Base-by-base conservation (phyloP, 768 basidiomycete genomes). In the Imleria badia region DNA sequence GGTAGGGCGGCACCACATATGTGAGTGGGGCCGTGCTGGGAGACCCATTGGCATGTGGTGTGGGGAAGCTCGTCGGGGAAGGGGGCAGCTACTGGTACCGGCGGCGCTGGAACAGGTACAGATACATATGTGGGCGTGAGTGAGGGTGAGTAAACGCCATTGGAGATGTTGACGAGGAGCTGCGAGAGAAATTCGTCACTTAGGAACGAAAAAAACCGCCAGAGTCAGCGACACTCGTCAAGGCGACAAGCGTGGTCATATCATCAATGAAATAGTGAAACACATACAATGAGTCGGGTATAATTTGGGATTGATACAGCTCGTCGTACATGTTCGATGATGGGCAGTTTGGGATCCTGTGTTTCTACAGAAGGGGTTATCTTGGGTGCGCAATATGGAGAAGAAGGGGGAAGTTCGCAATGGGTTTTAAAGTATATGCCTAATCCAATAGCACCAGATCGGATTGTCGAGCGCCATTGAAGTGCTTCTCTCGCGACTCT, bases 181-280 rank as follows among this genome's bases (percentile, higher is more conserved):
- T 45, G 60, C 5, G 53, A 45, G 19, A 64, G 45, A n/a, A 65
- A 48, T 43, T 59, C 63, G 12, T 64, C 63, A 0, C 63, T 64
- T 54, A 12, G 15, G 7, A 19, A 20, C 8, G 13, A 20, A 42
- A 42, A n/a, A 17, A 19, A 5, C 20, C 8, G 12, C 4, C 20
- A 34, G 12, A 6, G 39, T 62, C 42, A 62, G 55, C 30, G 6
- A 34, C 14, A 33, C 22, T 8, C 8, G 11, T 20, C 29, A 19
- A 44, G 11, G 11, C 14, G 13, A 43, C 38, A 34, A 15, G 36
- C 2, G 7, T 5, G 31, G 13, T 15, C 11, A 15, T 9, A 33
- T 46, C 26, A 15, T 31, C 12, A 19, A 23, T 12, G 20, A 38
- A 23, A 23, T 5, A 17, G 14, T 22, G 19, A 19, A 43, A 48